Percentiles rank a stretch among this genome's conserved stretches.
Evolutionary conservation across 441 rosid species (phyloP).

Genomic region (Populus trichocarpa): DNA sequence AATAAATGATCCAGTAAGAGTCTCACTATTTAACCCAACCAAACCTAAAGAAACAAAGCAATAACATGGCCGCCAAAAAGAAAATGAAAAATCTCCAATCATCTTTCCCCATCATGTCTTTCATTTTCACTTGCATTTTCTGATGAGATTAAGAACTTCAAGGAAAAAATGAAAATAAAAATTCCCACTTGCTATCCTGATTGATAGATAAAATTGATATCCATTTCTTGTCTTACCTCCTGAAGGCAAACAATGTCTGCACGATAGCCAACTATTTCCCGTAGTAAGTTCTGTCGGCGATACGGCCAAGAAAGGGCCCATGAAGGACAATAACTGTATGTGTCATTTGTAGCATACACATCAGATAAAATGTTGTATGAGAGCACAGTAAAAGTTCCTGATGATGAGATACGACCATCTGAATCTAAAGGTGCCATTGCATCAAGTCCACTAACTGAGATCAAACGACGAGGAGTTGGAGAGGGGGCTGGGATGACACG

Average conservation of each 20-base stretch:
- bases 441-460: constrained; percentile 76
- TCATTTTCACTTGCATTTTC: not conserved
- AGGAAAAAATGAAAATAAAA: not conserved
- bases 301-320: constrained; percentile 99
- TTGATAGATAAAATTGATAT: not conserved
- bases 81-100: not conserved
- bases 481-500: constrained; percentile 98
- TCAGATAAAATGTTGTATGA: constrained; percentile 96
- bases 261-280: constrained; percentile 95
- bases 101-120: not conserved
- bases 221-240: constrained; percentile 52
- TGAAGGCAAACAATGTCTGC: constrained; percentile 98
- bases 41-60: not conserved
- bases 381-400: constrained; percentile 89
- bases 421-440: constrained; percentile 68
- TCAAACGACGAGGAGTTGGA: constrained; percentile 85
- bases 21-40: not conserved
- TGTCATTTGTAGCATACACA: constrained; percentile 71
- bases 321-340: constrained; percentile 89
- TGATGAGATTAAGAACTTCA: not conserved
- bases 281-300: constrained; percentile 86
- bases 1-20: not conserved
- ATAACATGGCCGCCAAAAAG: not conserved
- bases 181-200: not conserved
- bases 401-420: constrained; percentile 65